A percentile compares a stretch with the other conserved stretches of the same genome.
These are phyloP conservation scores for Echinosophora koreensis DNA, from an alignment of 306 rosid genomes.

Conservation along the genomic window DNA sequence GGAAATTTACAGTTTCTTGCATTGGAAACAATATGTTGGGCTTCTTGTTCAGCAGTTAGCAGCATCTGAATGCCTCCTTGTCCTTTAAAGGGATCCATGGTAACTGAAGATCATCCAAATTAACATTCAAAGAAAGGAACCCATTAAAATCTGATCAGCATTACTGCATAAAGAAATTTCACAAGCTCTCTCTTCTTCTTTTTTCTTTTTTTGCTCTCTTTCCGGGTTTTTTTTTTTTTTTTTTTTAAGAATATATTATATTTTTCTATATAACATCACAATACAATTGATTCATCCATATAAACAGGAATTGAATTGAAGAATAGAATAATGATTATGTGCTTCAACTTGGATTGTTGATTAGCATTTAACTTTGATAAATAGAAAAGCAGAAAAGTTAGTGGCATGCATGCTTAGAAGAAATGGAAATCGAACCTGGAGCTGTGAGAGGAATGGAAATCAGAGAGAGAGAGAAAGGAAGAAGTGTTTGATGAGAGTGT, in stretches of 20 bases:
- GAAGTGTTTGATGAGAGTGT: too few species aligned
- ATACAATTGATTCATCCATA: too few species aligned
- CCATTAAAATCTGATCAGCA: background rate
- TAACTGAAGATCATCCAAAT: constrained; percentile 12
- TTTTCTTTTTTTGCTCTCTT: too few species aligned
- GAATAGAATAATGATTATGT: background rate
- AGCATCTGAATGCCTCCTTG: constrained; percentile 93
- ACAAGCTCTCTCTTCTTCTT: too few species aligned
- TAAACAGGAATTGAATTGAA: too few species aligned
- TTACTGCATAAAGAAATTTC: background rate
- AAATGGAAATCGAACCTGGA: too few species aligned
- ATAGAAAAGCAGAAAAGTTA: background rate
- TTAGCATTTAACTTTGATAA: background rate
- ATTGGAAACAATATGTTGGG: constrained; percentile 69
- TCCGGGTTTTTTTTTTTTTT: too few species aligned
- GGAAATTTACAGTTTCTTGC: constrained; percentile 72
- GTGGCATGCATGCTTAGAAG: too few species aligned
- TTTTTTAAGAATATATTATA: too few species aligned
- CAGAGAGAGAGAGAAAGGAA: too few species aligned
- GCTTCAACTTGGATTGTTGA: background rate
- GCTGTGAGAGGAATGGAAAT: too few species aligned
- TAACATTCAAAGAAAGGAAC: background rate
- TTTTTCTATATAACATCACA: too few species aligned
- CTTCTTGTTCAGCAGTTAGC: constrained; percentile 86
- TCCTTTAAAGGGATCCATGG: constrained; percentile 80